These are phyloP conservation scores for Fraxinus velutina DNA, from an alignment of 305 asterid genomes.

Conservation along the genomic window DNA sequence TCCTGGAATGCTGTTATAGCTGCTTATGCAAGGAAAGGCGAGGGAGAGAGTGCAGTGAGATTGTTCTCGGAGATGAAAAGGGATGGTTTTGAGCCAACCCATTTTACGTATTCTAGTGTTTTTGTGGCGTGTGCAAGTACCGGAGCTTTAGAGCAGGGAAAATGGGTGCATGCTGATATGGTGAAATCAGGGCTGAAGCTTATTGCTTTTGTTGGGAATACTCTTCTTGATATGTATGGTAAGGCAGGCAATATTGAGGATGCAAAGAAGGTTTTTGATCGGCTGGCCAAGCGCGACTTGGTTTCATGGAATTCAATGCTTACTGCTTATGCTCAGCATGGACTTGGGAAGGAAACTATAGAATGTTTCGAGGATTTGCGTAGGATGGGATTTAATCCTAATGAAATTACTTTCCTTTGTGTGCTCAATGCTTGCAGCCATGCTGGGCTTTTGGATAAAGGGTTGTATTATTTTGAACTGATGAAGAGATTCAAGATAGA, in stretches of 20 bases:
- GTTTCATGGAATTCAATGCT: constrained; percentile 92
- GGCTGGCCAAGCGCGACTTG: constrained; percentile 53
- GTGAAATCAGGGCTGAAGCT: constrained; percentile 55
- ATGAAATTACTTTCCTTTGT: constrained; percentile 62
- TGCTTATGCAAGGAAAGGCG: constrained; percentile 67
- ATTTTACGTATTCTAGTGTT: constrained; percentile 70
- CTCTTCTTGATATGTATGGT: constrained; percentile 84
- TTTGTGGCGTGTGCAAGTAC: constrained; percentile 64
- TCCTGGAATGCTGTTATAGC: constrained; percentile 87
- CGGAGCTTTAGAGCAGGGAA: constrained; percentile 82
- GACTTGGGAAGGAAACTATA: constrained; percentile 63
- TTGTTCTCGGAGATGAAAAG: constrained; percentile 67
- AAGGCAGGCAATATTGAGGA: constrained; percentile 75
- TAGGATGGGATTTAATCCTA: constrained; percentile 47
- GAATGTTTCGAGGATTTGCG: constrained; percentile 61
- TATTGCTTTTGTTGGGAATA: constrained; percentile 67
- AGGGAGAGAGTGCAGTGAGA: constrained; percentile 51
- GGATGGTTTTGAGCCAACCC: constrained; percentile 54
- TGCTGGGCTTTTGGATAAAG: constrained; percentile 63
- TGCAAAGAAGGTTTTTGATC: constrained; percentile 62
- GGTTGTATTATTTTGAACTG: constrained; percentile 60
- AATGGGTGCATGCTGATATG: constrained; percentile 76
- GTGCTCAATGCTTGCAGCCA: constrained; percentile 88
- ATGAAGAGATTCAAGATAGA: constrained; percentile 53
- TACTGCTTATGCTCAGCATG: constrained; percentile 79